Percentiles rank a stretch among this genome's conserved stretches.
Evolutionary conservation across 139 green algal genomes (phyloP).

Genomic region (Micractinium sp.): DNA sequence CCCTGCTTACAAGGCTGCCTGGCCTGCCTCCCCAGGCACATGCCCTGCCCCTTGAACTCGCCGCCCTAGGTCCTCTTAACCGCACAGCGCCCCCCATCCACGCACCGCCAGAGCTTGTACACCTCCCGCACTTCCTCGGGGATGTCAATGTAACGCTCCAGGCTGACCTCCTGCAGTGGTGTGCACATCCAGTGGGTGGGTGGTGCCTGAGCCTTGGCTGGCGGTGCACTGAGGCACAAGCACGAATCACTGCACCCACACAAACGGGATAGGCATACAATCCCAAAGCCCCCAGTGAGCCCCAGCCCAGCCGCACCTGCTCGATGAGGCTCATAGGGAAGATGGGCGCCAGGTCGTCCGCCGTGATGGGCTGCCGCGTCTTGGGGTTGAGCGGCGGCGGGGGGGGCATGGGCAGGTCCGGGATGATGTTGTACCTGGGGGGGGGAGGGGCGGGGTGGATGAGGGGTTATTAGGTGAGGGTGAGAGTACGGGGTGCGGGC

Average conservation of each 20-base stretch:
- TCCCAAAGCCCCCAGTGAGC: too few species aligned
- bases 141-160: slow-evolving; percentile 47
- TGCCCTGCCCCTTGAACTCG: too few species aligned
- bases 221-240: too few species aligned
- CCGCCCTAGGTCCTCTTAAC: background rate
- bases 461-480: background rate
- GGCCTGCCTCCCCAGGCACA: too few species aligned
- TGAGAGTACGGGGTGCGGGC: background rate
- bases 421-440: slow-evolving; percentile 38
- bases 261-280: too few species aligned
- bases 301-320: background rate
- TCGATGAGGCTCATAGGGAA: slow-evolving; percentile 39
- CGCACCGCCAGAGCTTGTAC: slow-evolving; percentile 46
- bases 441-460: background rate
- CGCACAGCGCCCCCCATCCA: background rate
- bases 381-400: slow-evolving; percentile 44
- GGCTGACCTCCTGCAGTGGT: slow-evolving; percentile 29
- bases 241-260: too few species aligned
- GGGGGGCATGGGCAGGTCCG: slow-evolving; percentile 34
- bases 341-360: slow-evolving; percentile 35
- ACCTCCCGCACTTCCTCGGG: slow-evolving; percentile 37
- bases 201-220: too few species aligned
- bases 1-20: too few species aligned
- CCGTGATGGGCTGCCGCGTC: background rate
- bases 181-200: too few species aligned